Base-by-base conservation (phyloP, 345 rosid species). In the Linum tenue region DNA sequence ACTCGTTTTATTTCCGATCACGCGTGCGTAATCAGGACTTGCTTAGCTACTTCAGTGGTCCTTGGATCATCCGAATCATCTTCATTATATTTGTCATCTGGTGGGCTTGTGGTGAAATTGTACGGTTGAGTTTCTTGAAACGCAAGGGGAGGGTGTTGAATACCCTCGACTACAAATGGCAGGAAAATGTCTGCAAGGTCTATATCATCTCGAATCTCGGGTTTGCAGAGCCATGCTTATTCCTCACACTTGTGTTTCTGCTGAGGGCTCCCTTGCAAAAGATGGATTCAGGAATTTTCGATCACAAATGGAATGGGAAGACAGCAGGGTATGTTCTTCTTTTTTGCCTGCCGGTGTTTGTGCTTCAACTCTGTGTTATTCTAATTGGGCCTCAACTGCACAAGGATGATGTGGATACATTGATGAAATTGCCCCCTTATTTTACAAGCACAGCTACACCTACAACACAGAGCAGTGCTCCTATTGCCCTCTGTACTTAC, bases 161-260 rank as follows among this genome's bases (percentile, higher is more conserved):
- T 74, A 77, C 82, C 11, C 76, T 88, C 66, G 79, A 79, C 78
- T 44, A 70, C 63, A 75, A 76, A 88, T 94, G 97, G 99, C 97
- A 90, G 73, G 95, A 87, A 64, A 77, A 74, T 68, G 69, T 89
- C 55, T 94, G 97, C 99, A 87, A 94, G 75, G 76, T 86, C 68
- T 94, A 94, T 79, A 83, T 94, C 42, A 79, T 88, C 64, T 94
- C 95, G 15, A 94, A 83, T 78, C 78, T 94, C 64, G 99, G 99
- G 38, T 94, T 94, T 81, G 90, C 97, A 60, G 99, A 94, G 73
- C 99, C 99, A 69, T 94, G 99, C 74, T 73, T 94, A 58, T 91
- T 91, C 79, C 85, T 90, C 41, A 87, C 96, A 7, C 83, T 90
- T 7, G 79, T 85, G 73, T 85, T 91, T 81, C 91, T 90, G 11